Base-by-base conservation (phyloP, 805 yeast genomes). In the Vanderwaltozyma polyspora region DNA sequence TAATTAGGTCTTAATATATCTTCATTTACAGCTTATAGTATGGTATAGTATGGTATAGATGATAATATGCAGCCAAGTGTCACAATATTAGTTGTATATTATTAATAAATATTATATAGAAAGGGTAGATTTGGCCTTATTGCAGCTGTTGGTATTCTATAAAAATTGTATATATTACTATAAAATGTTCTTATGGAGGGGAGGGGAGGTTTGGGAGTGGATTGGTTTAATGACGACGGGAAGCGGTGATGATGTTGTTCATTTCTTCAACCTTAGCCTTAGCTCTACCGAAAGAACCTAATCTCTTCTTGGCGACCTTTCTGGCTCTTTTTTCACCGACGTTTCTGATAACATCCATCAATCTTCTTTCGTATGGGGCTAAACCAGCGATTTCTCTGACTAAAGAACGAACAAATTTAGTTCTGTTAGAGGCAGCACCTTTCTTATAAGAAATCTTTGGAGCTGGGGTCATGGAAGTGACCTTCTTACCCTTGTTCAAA, bases 301-400 rank as follows among this genome's bases (percentile, higher is more conserved):
- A 84, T 84, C 91, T 89, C 94, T 84, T 91, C 91, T 91, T 91
- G 55, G 97, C 96, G 66, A 91, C 86, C 86, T 91, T 91, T 85
- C 91, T 84, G 57, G 99, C 98, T 78, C 97, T 91, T 94, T 91
- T 91, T 76, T 91, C 99, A 79, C 95, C 95, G 67, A 95, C 87
- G 76, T 93, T 91, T 80, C 98, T 91, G 81, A 91, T 78, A 74
- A 91, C 79, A 76, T 91, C 99, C 63, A 93, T 82, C 67, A 91
- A 79, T 76, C 99, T 87, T 79, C 95, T 87, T 77, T 91, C 99
- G 72, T 91, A 91, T 72, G 99, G 98, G 53, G 99, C 95, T 65
- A 91, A 78, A 68, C 98, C 98, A 57, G 94, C 73, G 59, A 91
- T 96, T 75, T 91, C 99, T 67, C 79, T 79, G 68, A 91, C 94